Conservation (phyloP, 805 yeast genomes). For the Metschnikowia vanudenii region DNA sequence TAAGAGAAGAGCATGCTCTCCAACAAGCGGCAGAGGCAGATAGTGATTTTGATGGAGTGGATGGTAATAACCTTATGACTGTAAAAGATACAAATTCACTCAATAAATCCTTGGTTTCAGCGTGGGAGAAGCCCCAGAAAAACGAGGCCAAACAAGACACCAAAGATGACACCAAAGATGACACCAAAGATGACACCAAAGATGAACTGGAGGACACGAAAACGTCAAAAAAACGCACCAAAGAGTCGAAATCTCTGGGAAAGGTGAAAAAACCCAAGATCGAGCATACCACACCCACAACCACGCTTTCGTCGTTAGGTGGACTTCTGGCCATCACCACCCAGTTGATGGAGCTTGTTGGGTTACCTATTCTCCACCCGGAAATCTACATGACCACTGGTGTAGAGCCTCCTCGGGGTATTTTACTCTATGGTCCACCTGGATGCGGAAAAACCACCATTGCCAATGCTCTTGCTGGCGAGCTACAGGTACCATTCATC, state of each 20-base stretch:
- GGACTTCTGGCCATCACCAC: conserved; percentile 86
- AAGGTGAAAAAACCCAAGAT: conserved; percentile 40
- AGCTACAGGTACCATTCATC: conserved; percentile 87
- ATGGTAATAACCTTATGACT: conserved; percentile 54
- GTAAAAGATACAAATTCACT: conserved; percentile 64
- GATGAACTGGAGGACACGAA: conserved; percentile 20
- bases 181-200: neutral
- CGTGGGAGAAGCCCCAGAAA: conserved; percentile 50
- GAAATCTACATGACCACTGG: conserved; percentile 87
- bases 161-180: conserved; percentile 11
- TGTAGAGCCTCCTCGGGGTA: conserved; percentile 93
- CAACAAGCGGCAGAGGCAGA: conserved; percentile 29
- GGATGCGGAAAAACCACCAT: conserved; percentile 98
- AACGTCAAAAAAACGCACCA: conserved; percentile 51
- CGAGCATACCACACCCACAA: conserved; percentile 68
- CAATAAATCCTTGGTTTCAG: conserved; percentile 71
- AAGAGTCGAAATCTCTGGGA: conserved; percentile 36
- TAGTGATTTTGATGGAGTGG: conserved; percentile 43
- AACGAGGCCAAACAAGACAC: conserved; percentile 3
- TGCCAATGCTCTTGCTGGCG: conserved; percentile 95
- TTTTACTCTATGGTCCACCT: conserved; percentile 94
- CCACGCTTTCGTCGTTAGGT: conserved; percentile 73
- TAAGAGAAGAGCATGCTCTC: conserved; percentile 15
- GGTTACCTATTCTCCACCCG: conserved; percentile 89
- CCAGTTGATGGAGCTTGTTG: conserved; percentile 85